A percentile compares a stretch with the other conserved stretches of the same genome.
Conservation (phyloP, 192 early-diverging fungal genomes). For the Coemansia sp. region DNA sequence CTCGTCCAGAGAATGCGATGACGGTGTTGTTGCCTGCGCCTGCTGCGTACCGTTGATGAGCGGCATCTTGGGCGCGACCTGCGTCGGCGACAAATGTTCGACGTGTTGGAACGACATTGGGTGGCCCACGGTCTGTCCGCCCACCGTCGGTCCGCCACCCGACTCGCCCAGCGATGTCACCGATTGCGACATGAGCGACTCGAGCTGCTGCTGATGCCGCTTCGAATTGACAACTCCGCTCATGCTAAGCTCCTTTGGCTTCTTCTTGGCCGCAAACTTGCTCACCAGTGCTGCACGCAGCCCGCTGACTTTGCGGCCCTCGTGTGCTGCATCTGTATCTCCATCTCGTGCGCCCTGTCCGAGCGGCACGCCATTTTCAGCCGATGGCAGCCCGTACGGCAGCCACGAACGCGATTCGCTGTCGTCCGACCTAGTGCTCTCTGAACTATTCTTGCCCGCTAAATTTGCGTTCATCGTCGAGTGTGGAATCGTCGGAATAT, state of each 20-base stretch:
- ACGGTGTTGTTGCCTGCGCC: background rate
- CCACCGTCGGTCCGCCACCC: constrained; percentile 26
- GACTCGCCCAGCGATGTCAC: constrained; percentile 6
- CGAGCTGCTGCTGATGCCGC: constrained; percentile 51
- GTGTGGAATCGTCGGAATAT: constrained; percentile 44
- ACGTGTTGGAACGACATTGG: constrained; percentile 51
- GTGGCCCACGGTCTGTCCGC: constrained; percentile 43
- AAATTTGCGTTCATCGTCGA: constrained; percentile 24
- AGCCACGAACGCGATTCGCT: constrained; percentile 10
- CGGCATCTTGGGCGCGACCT: constrained; percentile 39
- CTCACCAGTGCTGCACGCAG: constrained; percentile 39
- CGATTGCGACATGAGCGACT: constrained; percentile 41
- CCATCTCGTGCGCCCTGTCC: constrained; percentile 7
- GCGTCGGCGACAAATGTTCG: constrained; percentile 46
- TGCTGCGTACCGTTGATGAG: constrained; percentile 19
- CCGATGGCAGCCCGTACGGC: constrained; percentile 43
- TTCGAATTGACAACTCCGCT: constrained; percentile 34
- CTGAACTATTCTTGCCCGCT: constrained; percentile 6
- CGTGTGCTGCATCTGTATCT: background rate
- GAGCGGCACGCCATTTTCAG: constrained; percentile 33
- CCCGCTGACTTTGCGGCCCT: constrained; percentile 30
- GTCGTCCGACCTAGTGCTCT: constrained; percentile 11
- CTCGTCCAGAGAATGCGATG: background rate
- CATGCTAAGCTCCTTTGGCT: constrained; percentile 32
- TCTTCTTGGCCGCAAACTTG: constrained; percentile 47